Base-by-base conservation (phyloP, 352 stramenopile genomes). In the Phytopythium sindhum region DNA sequence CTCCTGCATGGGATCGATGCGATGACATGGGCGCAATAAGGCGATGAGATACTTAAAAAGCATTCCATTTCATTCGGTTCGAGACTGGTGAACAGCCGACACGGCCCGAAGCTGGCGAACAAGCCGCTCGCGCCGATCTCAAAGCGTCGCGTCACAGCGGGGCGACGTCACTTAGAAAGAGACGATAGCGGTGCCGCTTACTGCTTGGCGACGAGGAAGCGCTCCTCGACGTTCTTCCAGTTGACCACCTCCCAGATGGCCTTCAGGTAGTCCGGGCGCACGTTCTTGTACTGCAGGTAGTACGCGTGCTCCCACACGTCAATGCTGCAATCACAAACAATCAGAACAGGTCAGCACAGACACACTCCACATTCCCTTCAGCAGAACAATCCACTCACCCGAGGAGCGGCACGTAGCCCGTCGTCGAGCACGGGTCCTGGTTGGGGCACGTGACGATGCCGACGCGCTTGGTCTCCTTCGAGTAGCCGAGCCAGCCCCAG, bases 271-370 rank as follows among this genome's bases (percentile, higher is more conserved):
- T 96, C 91, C 4, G 94, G 91, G 55, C 93, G 81, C 26, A 98
- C 92, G 79, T 98, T 98, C 72, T 97, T 97, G 80, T 98, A 98
- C 77, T 98, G 88, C 42, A 98, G 75, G 85, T 98, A 98, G 78
- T 98, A 98, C 35, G 94, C 93, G 76, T 94, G 86, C 72, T 99
- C 96, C 97, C 97, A 99, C 60, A 99, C 96, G 74, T 99, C 97
- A 73, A 99, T 98, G 57, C 97, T 84, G 33, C n/a, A 47, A 39
- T 6, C 24, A 37, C 33, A 26, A 28, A 53, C 44, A 48, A 23
- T n/a, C 39, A 17, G 3, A 44, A 17, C 39, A 44, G 12, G 11
- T 14, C 39, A n/a, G 5, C 39, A n/a, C 11, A 21, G 12, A 44
- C 12, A 57, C 10, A 33, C 9, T 10, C 8, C 7, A 24, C 7